Base-by-base conservation (phyloP, 495 filamentous ascomycete species). In the Rhypophila decipiens region DNA sequence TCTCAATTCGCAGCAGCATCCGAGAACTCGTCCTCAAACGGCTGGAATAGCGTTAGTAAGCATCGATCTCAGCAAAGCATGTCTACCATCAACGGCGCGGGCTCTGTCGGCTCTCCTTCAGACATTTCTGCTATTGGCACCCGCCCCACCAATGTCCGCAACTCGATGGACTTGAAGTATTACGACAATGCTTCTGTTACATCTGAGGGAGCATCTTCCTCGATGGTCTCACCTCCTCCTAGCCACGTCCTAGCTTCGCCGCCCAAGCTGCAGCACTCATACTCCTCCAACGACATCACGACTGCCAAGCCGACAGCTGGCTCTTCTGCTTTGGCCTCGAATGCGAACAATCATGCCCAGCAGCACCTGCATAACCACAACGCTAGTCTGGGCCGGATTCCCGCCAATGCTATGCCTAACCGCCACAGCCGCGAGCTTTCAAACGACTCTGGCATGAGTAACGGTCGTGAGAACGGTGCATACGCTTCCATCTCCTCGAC, bases 201-300 rank as follows among this genome's bases (percentile, higher is more conserved):
- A 0, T 39, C 59, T 24, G 59, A 57, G 18, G 8, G 53, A 2
- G 44, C 52, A 9, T 37, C 50, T 5, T 52, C 65, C 21, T 52
- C 65, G 0, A 49, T 65, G 5, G 58, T 70, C 13, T 65, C 72
- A 0, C 58, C 74, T 4, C 51, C 68, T 3, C 51, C 64, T 1
- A 65, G 38, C 46, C 68, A 75, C 37, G 57, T 58, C 31, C 64
- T 74, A 61, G 73, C 68, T 47, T 77, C 72, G 60, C 82, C 68
- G 49, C 84, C 74, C 50, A 90, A 80, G 70, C 65, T 94, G 29
- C 85, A 90, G 65, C 82, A 86, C 3, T 96, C 91, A 2, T 96
- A 87, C 66, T 96, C 93, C 2, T 83, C 89, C 18, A 87, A 83
- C 61, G 93, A 96, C 56, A 70, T 96, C 4, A 86, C 91, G n/a